Base-by-base conservation (phyloP, 441 rosid species). In the Adansonia madagascariensis region DNA sequence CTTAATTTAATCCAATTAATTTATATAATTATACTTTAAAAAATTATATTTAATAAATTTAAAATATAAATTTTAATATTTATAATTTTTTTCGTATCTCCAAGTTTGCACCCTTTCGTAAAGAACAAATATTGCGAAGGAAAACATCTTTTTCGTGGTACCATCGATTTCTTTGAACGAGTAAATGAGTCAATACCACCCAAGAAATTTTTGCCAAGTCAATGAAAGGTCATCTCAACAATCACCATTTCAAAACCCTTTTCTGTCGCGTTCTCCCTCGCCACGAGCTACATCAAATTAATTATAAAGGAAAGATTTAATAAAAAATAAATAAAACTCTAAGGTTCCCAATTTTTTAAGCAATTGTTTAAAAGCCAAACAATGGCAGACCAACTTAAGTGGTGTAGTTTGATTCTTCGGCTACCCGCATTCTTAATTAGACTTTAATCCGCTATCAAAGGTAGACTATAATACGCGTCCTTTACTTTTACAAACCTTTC, bases 321-420 rank as follows among this genome's bases (percentile, higher is more conserved):
- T 6, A 65, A 10, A 15, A 75, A 56, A 44, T 59, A 31, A 2
- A 31, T 31, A 31, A 2, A 31, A 27, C 1, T 50, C 18, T 14
- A 3, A 47, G 17, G 24, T n/a, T 72, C 69, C 49, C 27, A 8
- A 8, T 24, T 67, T 47, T 11, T 70, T n/a, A 75, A 57, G 27
- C 3, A 43, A 74, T 50, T 79, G 81, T 80, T 73, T 79, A 39
- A 84, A 74, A 77, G 27, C 80, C 65, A 71, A 77, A 60, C 8
- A 86, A 88, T 88, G 90, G 93, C 92, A 87, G 92, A 89, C 95
- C 86, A 86, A 77, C 71, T 56, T 73, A 79, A 86, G 91, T 87
- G 93, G 87, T 0, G 68, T 70, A n/a, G 66, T 74, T 84, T 79
- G 80, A 77, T 82, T 79, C 80, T 79, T 79, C 50, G n/a, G 6